Percentiles rank a stretch among this genome's conserved stretches.
These are phyloP conservation scores for Obba rivulosa DNA, from an alignment of 768 basidiomycete genomes.

Conservation along the genomic window DNA sequence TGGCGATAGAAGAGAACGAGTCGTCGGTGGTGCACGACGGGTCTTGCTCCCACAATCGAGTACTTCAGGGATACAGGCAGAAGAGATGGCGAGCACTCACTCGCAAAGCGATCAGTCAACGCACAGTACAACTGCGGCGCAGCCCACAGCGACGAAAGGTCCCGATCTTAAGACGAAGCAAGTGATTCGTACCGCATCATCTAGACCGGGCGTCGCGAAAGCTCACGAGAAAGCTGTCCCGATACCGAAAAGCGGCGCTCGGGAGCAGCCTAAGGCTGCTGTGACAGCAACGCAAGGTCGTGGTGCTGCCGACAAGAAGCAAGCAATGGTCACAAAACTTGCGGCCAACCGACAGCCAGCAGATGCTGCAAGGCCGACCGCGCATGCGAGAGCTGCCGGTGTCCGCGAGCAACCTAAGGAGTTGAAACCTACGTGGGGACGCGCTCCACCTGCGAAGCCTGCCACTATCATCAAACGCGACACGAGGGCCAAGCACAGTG, in stretches of 20 bases:
- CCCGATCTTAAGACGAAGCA: too few relatives aligned
- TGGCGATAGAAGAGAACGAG: slow-evolving; percentile 10
- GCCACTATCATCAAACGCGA: background rate
- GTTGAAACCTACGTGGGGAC: background rate
- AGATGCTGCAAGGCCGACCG: too few relatives aligned
- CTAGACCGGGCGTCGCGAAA: slow-evolving; percentile 4
- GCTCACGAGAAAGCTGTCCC: slow-evolving; percentile 11
- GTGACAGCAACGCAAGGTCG: too few relatives aligned
- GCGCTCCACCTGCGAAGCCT: background rate
- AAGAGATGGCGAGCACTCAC: too few relatives aligned
- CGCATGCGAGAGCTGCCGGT: too few relatives aligned
- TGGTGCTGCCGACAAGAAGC: too few relatives aligned
- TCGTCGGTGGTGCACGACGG: slow-evolving; percentile 17
- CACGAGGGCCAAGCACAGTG: background rate
- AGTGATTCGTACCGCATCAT: too few relatives aligned
- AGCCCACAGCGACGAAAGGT: too few relatives aligned
- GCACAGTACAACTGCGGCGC: too few relatives aligned
- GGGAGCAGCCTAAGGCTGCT: too few relatives aligned
- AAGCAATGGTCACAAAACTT: background rate
- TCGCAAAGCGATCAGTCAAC: too few relatives aligned
- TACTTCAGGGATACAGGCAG: too few relatives aligned
- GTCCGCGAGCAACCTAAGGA: background rate
- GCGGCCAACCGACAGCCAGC: background rate
- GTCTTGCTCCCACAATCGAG: slow-evolving; percentile 5
- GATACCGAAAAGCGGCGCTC: background rate